Conservation (phyloP, 495 filamentous ascomycete genomes). For the Aspergillus bertholletiae region DNA sequence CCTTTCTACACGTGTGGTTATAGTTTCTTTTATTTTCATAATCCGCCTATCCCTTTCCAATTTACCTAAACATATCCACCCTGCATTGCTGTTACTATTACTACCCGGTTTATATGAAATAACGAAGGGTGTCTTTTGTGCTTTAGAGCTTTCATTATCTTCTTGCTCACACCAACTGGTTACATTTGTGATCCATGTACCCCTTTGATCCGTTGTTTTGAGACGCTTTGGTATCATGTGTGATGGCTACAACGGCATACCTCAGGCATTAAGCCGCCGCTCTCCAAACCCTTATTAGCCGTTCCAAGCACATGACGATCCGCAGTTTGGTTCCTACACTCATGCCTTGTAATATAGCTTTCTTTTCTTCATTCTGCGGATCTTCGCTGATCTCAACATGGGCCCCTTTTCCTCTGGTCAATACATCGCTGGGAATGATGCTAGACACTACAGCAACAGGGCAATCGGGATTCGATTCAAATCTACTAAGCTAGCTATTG, state of each 20-base stretch:
- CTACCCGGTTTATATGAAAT: background rate
- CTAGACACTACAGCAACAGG: background rate
- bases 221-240: background rate
- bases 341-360: background rate
- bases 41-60: slow-evolving; percentile 22
- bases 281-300: background rate
- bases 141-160: background rate
- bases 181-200: background rate
- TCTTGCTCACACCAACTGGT: background rate
- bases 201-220: background rate
- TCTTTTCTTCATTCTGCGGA: background rate
- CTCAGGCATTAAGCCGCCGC: background rate
- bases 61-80: slow-evolving; percentile 8
- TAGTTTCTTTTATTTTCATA: slow-evolving; percentile 24
- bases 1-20: slow-evolving; percentile 32
- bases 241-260: background rate
- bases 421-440: background rate
- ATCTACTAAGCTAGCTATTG: background rate
- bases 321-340: background rate
- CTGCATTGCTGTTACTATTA: background rate
- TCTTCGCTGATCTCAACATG: background rate
- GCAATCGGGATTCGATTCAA: background rate
- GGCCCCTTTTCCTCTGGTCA: background rate
- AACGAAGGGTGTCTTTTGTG: background rate
- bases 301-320: background rate